Base-by-base conservation (phyloP, 352 stramenopile species). In the Phytophthora megakarya region DNA sequence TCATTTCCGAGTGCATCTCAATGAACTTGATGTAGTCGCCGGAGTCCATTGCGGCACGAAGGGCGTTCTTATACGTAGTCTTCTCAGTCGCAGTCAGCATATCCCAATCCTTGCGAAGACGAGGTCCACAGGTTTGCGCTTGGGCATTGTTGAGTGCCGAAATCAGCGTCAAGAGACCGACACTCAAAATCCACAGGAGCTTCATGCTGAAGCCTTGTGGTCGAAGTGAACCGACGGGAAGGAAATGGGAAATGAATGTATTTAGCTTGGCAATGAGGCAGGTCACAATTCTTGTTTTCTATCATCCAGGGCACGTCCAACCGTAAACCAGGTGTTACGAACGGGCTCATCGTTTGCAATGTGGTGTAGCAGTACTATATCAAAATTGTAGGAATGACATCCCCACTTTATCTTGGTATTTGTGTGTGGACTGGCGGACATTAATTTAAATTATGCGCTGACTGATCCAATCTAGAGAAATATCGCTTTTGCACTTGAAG, bases 1-100 rank as follows among this genome's bases (percentile, higher is more conserved):
- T 68, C 71, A 81, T 80, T 49, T 90, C 81, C 5, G 75, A 84
- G 63, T 90, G 81, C 60, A 90, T 84, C 61, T 82, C 76, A 40
- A 88, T 57, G 56, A 88, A 88, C 58, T 86, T 83, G 39, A 76
- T 75, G 65, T 86, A 88, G 12, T 61, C 73, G 0, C 81, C 81
- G 0, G 67, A 84, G 55, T 86, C 73, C 79, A 90, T 90, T 25
- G 81, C 55, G 8, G 72, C 56, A 3, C 64, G 55, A 11, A 90
- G 23, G 13, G 81, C 81, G 12, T 60, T 52, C 19, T 73, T 69
- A 64, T 88, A 90, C 16, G 72, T 76, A 10, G 15, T 62, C 52
- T 90, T 80, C 23, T 90, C 78, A 1, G 33, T 46, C 0, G 51
- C n/a, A 0, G 76, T 70, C 43, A 86, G 54, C 42, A 68, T 57